phyloP scores from a whole-genome alignment of 306 rosid genomes.

The Cucumis melo region DNA sequence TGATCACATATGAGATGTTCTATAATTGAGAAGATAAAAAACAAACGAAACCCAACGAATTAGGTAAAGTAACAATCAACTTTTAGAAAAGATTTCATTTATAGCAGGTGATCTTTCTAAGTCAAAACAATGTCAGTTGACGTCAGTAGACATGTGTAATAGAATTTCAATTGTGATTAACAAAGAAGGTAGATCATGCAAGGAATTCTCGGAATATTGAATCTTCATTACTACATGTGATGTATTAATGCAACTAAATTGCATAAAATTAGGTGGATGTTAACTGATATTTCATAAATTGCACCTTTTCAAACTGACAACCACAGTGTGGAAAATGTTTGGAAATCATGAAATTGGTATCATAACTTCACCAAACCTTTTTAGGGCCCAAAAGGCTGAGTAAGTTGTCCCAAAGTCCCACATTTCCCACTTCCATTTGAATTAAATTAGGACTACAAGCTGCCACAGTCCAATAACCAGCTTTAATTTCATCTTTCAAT shows the following conservation, averaged over 20 bases:
- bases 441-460: slow-evolving; percentile 76
- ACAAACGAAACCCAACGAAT: too few species aligned
- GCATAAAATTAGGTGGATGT: neutral
- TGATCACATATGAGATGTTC: too few species aligned
- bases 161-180: too few species aligned
- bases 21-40: too few species aligned
- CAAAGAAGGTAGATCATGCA: too few species aligned
- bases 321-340: neutral
- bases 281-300: neutral
- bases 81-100: too few species aligned
- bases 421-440: slow-evolving; percentile 32
- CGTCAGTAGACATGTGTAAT: too few species aligned
- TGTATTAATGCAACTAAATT: neutral
- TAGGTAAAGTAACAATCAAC: too few species aligned
- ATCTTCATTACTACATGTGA: too few species aligned
- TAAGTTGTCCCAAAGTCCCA: slow-evolving; percentile 69
- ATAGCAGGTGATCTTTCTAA: too few species aligned
- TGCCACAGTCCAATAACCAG: slow-evolving; percentile 81
- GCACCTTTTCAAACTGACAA: neutral
- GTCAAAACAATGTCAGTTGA: too few species aligned
- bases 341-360: neutral
- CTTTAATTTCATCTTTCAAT: slow-evolving; percentile 43
- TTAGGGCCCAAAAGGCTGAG: slow-evolving; percentile 63
- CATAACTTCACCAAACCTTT: slow-evolving; percentile 34
- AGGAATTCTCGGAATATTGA: too few species aligned